Conservation (phyloP, 768 basidiomycete species). For the Krasilnikovozyma curviuscula region DNA sequence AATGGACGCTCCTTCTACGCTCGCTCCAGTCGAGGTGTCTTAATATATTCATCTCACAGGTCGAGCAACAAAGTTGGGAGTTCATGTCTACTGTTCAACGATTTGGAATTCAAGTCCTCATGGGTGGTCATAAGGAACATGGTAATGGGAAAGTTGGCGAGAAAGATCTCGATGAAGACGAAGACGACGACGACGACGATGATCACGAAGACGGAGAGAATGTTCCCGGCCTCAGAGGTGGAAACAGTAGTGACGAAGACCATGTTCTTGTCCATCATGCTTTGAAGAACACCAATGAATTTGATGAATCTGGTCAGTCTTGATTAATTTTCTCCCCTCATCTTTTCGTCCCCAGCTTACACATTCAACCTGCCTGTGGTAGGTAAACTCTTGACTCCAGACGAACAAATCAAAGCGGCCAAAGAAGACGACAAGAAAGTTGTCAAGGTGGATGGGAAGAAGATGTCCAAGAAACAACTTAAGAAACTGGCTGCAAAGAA, state of each 20-base stretch:
- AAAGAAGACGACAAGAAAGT: background rate
- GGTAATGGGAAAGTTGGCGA: slow-evolving; percentile 25
- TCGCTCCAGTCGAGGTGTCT: no score
- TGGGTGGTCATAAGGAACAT: slow-evolving; percentile 21
- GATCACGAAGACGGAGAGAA: slow-evolving; percentile 4
- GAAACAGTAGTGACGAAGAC: no score
- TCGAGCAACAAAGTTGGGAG: slow-evolving; percentile 29
- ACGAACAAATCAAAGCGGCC: background rate
- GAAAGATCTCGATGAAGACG: slow-evolving; percentile 19
- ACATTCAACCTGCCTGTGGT: no score
- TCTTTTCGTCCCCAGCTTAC: background rate
- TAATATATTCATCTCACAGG: no score
- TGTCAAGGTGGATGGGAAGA: background rate
- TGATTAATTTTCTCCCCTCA: background rate
- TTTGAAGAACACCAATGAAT: slow-evolving; percentile 5
- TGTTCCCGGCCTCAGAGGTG: no score
- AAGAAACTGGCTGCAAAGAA: slow-evolving; percentile 13
- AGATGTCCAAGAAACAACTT: slow-evolving; percentile 4
- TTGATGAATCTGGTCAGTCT: background rate
- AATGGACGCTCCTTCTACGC: no score
- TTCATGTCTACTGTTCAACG: slow-evolving; percentile 21
- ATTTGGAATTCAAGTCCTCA: slow-evolving; percentile 17
- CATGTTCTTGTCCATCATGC: no score
- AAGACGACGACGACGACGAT: slow-evolving; percentile 9
- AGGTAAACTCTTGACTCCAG: slow-evolving; percentile 1